phyloP scores from a whole-genome alignment of 768 basidiomycete species.

The Kwoniella europaea region DNA sequence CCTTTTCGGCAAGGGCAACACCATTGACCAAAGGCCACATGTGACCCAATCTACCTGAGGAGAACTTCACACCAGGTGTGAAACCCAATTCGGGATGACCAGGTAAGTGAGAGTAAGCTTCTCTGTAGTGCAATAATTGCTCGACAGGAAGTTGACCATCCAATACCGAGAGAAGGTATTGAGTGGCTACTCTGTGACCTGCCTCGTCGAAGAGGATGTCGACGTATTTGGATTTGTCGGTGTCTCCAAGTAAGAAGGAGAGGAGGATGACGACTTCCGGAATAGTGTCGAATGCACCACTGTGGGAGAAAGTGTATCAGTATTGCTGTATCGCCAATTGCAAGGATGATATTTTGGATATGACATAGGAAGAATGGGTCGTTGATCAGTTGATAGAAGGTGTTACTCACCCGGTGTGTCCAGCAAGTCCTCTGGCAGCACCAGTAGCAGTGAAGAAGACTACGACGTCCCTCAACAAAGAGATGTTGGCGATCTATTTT shows the following conservation, averaged over 20 bases:
- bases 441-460: constrained; percentile 85
- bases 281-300: constrained; percentile 69
- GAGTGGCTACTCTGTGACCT: constrained; percentile 90
- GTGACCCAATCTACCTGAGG: constrained; percentile 88
- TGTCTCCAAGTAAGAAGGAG: constrained; percentile 69
- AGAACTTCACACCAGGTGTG: constrained; percentile 91
- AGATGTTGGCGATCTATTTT: constrained; percentile 67
- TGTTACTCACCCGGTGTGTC: constrained; percentile 64
- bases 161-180: constrained; percentile 80
- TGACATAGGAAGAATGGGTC: not conserved
- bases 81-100: constrained; percentile 88
- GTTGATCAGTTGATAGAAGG: not conserved
- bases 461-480: constrained; percentile 80
- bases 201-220: constrained; percentile 47
- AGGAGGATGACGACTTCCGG: constrained; percentile 83
- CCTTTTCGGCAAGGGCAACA: constrained; percentile 75
- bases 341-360: not conserved
- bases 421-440: constrained; percentile 77
- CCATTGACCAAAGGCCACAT: constrained; percentile 90
- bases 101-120: constrained; percentile 82
- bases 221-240: constrained; percentile 57
- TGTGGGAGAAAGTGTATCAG: constrained; percentile 3
- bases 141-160: constrained; percentile 73
- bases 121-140: constrained; percentile 82
- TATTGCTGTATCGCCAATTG: not conserved